Percentiles rank a stretch among this genome's conserved stretches.
These are phyloP conservation scores for Gentiana macrophylla DNA, from an alignment of 257 asterid species.

Conservation along the genomic window DNA sequence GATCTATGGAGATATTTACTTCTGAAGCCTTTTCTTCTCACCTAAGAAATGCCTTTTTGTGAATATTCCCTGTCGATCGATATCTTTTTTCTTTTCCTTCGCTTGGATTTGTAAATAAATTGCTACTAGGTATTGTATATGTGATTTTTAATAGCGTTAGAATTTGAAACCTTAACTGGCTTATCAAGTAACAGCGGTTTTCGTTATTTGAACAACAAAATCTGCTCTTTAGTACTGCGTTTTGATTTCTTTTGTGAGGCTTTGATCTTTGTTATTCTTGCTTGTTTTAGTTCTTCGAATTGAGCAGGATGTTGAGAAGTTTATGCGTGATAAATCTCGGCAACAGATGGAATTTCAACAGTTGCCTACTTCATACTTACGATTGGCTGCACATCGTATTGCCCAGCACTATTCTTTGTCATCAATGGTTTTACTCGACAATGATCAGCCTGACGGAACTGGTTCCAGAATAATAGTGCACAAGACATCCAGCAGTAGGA, in stretches of 20 bases:
- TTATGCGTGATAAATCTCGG: conserved; percentile 70
- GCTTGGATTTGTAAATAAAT: too few species aligned
- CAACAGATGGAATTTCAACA: conserved; percentile 95
- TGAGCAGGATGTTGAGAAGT: conserved; percentile 97
- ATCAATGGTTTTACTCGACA: conserved; percentile 92
- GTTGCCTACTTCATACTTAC: conserved; percentile 92
- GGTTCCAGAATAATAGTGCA: conserved; percentile 84
- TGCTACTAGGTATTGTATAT: too few species aligned
- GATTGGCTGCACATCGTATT: conserved; percentile 98
- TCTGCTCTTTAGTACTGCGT: too few species aligned
- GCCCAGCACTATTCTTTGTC: conserved; percentile 94
- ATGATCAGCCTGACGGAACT: conserved; percentile 79
- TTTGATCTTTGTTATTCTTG: conserved; percentile 3
- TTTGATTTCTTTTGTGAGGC: background rate
- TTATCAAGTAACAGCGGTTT: too few species aligned
- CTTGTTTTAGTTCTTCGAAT: conserved; percentile 63
- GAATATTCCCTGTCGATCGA: too few species aligned
- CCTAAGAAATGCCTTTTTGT: too few species aligned
- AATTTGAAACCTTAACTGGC: too few species aligned
- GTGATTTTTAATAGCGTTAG: too few species aligned
- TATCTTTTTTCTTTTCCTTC: too few species aligned
- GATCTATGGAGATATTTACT: too few species aligned
- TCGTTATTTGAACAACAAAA: too few species aligned
- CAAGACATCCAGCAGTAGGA: conserved; percentile 50
- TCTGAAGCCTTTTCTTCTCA: too few species aligned